Evolutionary conservation across 768 basidiomycete genomes (phyloP), one percentile per base, ranked within the genome.

Genomic region (Dendrothele bispora): DNA sequence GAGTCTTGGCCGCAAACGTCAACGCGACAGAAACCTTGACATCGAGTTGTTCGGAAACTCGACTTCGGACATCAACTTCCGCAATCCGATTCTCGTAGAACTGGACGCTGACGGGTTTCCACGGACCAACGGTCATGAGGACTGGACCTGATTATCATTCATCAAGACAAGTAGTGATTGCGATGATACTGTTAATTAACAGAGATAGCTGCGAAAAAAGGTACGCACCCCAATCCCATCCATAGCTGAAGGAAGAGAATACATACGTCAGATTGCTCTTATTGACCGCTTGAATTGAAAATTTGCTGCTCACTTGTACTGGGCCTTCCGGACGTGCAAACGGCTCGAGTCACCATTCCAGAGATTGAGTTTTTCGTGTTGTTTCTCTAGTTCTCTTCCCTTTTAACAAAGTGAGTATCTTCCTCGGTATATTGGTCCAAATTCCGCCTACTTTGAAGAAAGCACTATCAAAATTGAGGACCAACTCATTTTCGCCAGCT

Each of bases 311-410:
- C 62, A 93, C 82, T 91, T 88, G 72, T 94, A 97, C 60, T 93
- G 90, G 1, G 94, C 92, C 69, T 97, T 98, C 21, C 94, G 80
- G 20, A 95, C 88, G 61, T 95, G 91, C 25, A 97, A 72, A 35
- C 95, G 81, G 57, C 88, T 90, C 0, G 89, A 84, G 61, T 95
- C 91, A 7, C 95, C 95, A 57, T 97, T 98, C 94, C 91, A 94
- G 6, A 88, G 68, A 2, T 72, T 61, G 14, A 79, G 59, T 61
- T 84, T 88, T 12, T 73, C 79, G 46, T 86, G 71, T 24, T 74
- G 59, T 53, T 81, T 80, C 60, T 95, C 89, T 11, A 89, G 69
- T 40, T 81, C 78, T 57, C 85, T 82, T 22, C 91, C 94, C 83
- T 87, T 40, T 22, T 28, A 18, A 22, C 22, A 46, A 29, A 36